A percentile compares a stretch with the other conserved stretches of the same genome.
phyloP scores from a whole-genome alignment of 169 alveolate species.

The Miamiensis avidus region DNA sequence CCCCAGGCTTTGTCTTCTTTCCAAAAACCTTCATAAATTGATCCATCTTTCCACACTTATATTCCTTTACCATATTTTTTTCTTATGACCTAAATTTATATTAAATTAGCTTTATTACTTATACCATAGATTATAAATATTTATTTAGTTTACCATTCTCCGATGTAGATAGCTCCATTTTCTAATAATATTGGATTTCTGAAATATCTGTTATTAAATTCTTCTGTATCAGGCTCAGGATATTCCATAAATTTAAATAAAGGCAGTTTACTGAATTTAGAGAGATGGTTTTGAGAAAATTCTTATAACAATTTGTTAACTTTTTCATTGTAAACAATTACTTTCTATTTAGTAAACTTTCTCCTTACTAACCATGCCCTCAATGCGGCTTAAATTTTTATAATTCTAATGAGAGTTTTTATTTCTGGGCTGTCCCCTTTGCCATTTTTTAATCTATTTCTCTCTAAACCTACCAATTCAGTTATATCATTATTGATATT shows the following conservation, averaged over 20 bases:
- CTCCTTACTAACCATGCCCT: constrained; percentile 40
- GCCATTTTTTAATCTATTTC: not conserved
- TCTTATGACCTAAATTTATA: constrained; percentile 12
- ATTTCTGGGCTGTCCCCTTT: not conserved
- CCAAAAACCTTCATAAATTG: constrained; percentile 70
- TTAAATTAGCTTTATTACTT: not conserved
- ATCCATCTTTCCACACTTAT: constrained; percentile 61
- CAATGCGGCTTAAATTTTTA: constrained; percentile 39
- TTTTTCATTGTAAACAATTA: constrained; percentile 23
- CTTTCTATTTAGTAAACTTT: constrained; percentile 24
- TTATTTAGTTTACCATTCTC: constrained; percentile 38
- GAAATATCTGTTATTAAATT: constrained; percentile 31
- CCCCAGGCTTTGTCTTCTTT: constrained; percentile 61
- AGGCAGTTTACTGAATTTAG: constrained; percentile 42
- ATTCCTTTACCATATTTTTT: constrained; percentile 71
- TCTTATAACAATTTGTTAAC: constrained; percentile 28
- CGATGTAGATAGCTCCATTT: constrained; percentile 47
- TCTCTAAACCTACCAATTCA: not conserved
- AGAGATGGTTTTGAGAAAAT: constrained; percentile 34
- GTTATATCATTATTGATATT: not conserved
- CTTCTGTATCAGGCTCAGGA: constrained; percentile 29
- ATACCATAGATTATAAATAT: not conserved
- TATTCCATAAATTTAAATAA: constrained; percentile 28
- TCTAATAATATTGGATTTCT: constrained; percentile 42
- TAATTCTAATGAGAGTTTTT: constrained; percentile 18